phyloP scores from a whole-genome alignment of 371 early-diverging fungal species.

The Mortierella sp. region DNA sequence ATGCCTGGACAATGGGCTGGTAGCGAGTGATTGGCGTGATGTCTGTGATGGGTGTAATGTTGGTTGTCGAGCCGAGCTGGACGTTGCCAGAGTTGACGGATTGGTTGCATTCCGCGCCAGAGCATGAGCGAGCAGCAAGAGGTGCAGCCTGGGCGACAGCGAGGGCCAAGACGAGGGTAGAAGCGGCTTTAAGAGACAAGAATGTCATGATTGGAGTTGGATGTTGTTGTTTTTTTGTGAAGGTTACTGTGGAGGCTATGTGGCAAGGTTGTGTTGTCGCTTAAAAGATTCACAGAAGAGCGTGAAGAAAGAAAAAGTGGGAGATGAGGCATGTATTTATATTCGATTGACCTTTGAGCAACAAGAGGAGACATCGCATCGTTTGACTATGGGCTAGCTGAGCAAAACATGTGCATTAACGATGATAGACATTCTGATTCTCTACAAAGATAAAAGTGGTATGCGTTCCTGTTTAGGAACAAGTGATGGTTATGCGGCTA shows the following conservation, averaged over 20 bases:
- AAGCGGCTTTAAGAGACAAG: slow-evolving; percentile 24
- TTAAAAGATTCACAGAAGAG: neutral
- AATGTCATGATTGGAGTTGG: slow-evolving; percentile 7
- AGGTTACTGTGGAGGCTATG: neutral
- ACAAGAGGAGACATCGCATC: no score
- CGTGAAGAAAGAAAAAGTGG: no score
- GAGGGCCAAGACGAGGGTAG: slow-evolving; percentile 26
- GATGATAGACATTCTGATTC: no score
- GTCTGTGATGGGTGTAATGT: slow-evolving; percentile 38
- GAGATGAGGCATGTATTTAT: no score
- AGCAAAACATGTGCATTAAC: no score
- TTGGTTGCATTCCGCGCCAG: slow-evolving; percentile 27
- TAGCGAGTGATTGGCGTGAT: slow-evolving; percentile 54
- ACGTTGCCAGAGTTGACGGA: slow-evolving; percentile 40
- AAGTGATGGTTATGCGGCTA: neutral
- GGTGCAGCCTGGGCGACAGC: slow-evolving; percentile 33
- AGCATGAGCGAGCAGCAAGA: slow-evolving; percentile 12
- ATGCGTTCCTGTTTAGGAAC: neutral
- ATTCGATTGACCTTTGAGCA: no score
- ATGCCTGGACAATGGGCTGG: slow-evolving; percentile 38
- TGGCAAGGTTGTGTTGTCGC: neutral
- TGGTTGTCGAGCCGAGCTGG: slow-evolving; percentile 35
- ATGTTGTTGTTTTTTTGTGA: neutral
- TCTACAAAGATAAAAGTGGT: neutral
- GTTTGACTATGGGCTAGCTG: no score